Base-by-base conservation (phyloP, 2,329 filamentous ascomycete genomes). In the Penicillium sp. region DNA sequence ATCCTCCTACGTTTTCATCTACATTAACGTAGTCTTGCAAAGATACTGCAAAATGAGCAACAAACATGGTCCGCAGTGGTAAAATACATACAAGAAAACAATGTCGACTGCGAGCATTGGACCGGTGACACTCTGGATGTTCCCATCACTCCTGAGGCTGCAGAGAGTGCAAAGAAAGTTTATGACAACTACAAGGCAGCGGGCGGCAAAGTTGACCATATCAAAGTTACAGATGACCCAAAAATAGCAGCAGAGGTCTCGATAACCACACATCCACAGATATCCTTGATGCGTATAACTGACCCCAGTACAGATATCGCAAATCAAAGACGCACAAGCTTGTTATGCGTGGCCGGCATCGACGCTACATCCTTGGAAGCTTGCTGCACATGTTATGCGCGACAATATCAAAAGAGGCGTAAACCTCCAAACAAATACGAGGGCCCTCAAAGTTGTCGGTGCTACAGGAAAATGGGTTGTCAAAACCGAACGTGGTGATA, bases 311-410 rank as follows among this genome's bases (percentile, higher is more conserved):
- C n/a, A 50, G 47, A 40, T 50, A 26, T 50, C 47, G 21, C 47
- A 50, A 35, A 40, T 50, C 33, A 50, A 50, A 50, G 47, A 50
- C 35, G 47, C 47, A 40, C 33, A 50, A 24, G 47, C 47, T 24
- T 50, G 47, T 40, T 50, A 50, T 40, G 47, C 47, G 7, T 50
- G 47, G 47, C 14, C 47, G 30, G 47, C 30, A 50, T 50, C 47
- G 40, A 50, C 47, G 8, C 30, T 50, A 18, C 47, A 50, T 18
- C 47, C 47, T 11, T 50, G 47, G 47, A 50, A 50, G 16, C 30
- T 50, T 50, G 47, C 47, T 12, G 47, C 47, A 40, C 47, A 50
- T 23, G n/a, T 50, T 50, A 50, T 50, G 47, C 47, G 47, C 40
- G 20, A 38, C 20, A 50, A 50, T 26, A 40, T 50, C 47, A 26